These are phyloP conservation scores for Corylus avellana DNA, from an alignment of 306 rosid species.

Conservation along the genomic window DNA sequence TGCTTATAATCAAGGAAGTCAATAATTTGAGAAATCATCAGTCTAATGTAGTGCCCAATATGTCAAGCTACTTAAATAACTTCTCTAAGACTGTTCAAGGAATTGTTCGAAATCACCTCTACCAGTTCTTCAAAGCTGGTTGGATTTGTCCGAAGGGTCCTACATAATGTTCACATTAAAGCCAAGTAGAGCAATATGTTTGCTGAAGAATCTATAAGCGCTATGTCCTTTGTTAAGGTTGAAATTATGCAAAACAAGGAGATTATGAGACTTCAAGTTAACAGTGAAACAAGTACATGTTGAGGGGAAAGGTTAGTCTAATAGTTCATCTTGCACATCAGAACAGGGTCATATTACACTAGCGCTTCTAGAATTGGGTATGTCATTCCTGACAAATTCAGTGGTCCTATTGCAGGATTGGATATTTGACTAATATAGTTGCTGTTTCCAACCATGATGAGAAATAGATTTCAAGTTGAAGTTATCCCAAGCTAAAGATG, in stretches of 20 bases:
- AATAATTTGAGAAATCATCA: neutral
- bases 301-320: neutral
- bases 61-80: neutral
- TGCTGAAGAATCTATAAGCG: neutral
- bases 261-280: neutral
- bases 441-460: neutral
- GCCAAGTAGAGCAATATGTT: neutral
- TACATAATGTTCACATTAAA: too few relatives aligned
- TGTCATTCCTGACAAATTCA: neutral
- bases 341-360: too few relatives aligned
- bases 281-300: neutral
- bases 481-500: too few relatives aligned
- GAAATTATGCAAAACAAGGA: neutral
- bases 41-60: too few relatives aligned
- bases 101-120: neutral
- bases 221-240: neutral
- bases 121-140: neutral
- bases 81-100: neutral
- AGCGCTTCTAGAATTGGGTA: neutral
- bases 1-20: too few relatives aligned
- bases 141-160: too few relatives aligned
- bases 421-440: neutral
- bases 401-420: neutral
- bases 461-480: too few relatives aligned
- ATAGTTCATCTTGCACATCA: neutral